phyloP scores from a whole-genome alignment of 2,329 filamentous ascomycete species.

The Aspergillus quadrilineatus region DNA sequence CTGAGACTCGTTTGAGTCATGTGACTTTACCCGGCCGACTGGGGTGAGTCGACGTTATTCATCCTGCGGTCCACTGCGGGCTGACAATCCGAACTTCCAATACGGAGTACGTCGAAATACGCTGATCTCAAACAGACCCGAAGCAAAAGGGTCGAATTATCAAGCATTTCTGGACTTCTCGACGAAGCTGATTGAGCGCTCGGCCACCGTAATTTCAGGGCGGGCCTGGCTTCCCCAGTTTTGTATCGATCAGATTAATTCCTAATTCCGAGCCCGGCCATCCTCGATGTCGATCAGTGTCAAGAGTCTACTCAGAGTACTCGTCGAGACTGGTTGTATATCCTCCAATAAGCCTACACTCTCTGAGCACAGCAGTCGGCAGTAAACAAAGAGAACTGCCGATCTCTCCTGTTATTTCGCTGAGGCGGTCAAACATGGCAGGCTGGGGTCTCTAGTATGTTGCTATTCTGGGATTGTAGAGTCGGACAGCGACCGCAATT shows the following conservation, averaged over 20 bases:
- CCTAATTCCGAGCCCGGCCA: background rate
- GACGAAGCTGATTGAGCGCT: background rate
- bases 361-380: background rate
- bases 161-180: background rate
- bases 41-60: background rate
- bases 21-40: too few species aligned
- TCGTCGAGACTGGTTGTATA: background rate
- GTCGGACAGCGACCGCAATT: too few species aligned
- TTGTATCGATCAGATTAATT: background rate
- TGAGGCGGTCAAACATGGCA: background rate
- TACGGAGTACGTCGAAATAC: too few species aligned
- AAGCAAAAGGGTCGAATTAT: background rate
- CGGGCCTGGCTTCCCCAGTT: background rate
- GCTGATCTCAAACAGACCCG: background rate
- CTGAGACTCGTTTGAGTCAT: background rate
- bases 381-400: background rate
- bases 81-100: background rate
- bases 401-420: background rate
- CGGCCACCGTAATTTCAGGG: too few species aligned
- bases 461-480: background rate
- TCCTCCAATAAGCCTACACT: background rate
- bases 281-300: background rate
- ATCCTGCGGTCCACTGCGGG: constrained; percentile 3
- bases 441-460: too few species aligned
- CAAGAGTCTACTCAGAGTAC: background rate